A percentile compares a stretch with the other conserved stretches of the same genome.
These are phyloP conservation scores for Phyllostachys edulis DNA, from an alignment of 176 grass and related monocot genomes.

Conservation along the genomic window DNA sequence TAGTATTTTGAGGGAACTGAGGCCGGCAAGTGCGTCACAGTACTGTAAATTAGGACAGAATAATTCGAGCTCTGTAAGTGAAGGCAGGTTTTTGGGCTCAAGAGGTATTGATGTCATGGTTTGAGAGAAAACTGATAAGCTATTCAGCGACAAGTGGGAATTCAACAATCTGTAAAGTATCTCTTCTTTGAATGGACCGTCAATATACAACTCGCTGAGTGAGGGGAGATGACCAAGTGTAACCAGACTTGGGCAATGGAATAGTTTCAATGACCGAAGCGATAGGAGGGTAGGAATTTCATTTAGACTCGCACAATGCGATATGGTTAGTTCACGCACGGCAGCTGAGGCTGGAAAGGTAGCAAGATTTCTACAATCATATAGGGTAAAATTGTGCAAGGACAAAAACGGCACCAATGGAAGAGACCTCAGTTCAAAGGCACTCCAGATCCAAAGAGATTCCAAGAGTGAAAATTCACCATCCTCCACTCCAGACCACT, in stretches of 20 bases:
- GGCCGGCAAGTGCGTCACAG: background rate
- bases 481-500: background rate
- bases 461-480: background rate
- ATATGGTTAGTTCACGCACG: background rate
- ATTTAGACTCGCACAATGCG: background rate
- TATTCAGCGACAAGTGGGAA: background rate
- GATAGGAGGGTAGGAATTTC: background rate
- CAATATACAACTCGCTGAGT: background rate
- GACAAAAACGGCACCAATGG: background rate
- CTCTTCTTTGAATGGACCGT: background rate
- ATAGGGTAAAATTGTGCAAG: background rate
- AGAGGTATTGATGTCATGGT: background rate
- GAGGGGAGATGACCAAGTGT: background rate
- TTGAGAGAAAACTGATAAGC: background rate
- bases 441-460: background rate
- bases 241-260: background rate
- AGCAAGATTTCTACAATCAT: background rate
- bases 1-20: slow-evolving; percentile 1
- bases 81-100: background rate
- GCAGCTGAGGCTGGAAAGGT: background rate
- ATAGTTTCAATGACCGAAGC: background rate
- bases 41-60: background rate
- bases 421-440: slow-evolving; percentile 9
- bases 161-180: background rate
- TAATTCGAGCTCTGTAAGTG: background rate